Conservation (phyloP, 2,329 filamentous ascomycete species). For the Dendryphion nanum region DNA sequence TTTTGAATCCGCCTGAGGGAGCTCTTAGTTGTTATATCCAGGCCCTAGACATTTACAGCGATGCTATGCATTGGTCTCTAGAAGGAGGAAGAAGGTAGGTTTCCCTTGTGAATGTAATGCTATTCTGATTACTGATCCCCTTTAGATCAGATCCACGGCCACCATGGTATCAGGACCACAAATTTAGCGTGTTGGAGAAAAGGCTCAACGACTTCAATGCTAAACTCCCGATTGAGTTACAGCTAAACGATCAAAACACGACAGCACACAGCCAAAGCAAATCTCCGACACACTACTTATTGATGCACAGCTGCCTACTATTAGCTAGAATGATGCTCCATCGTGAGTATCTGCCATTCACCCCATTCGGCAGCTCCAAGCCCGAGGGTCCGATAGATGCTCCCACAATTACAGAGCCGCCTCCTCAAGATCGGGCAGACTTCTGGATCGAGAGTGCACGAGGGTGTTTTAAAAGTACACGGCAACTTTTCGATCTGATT, state of each 20-base stretch:
- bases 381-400: constrained; percentile 60
- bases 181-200: constrained; percentile 54
- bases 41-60: constrained; percentile 56
- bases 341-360: constrained; percentile 66
- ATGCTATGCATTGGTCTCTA: constrained; percentile 57
- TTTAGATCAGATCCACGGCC: constrained; percentile 30
- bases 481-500: constrained; percentile 64
- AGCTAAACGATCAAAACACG: constrained; percentile 61
- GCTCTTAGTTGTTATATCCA: constrained; percentile 52
- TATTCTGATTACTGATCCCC: constrained; percentile 6
- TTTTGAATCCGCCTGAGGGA: constrained; percentile 48
- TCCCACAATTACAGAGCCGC: constrained; percentile 52
- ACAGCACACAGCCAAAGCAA: constrained; percentile 64
- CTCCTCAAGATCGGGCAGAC: constrained; percentile 28
- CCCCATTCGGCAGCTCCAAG: constrained; percentile 54
- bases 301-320: constrained; percentile 65
- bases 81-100: constrained; percentile 55
- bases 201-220: constrained; percentile 55
- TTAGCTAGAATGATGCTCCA: constrained; percentile 68
- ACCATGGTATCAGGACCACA: constrained; percentile 59
- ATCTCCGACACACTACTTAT: constrained; percentile 63
- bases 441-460: constrained; percentile 66
- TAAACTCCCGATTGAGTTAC: constrained; percentile 56
- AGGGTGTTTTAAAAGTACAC: constrained; percentile 61
- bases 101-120: not conserved